Evolutionary conservation across 148 eudicot species (phyloP).

Genomic region (Polygonum aviculare): DNA sequence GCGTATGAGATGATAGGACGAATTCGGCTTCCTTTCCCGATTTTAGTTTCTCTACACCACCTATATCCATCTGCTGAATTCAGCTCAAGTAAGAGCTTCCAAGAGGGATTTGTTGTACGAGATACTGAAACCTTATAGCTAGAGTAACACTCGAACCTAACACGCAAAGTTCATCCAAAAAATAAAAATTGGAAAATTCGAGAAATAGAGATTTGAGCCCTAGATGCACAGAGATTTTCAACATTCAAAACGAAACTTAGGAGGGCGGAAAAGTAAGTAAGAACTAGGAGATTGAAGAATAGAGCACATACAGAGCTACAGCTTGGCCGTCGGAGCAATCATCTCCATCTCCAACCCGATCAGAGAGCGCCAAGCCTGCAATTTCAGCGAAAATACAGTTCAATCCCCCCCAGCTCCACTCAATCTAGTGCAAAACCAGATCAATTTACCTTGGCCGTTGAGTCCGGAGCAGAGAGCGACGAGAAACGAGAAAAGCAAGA

Average conservation of each 20-base stretch:
- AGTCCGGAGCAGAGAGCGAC: conserved; percentile 16
- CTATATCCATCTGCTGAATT: neutral
- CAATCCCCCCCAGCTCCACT: neutral
- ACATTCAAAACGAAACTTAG: neutral
- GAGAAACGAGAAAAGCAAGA: neutral
- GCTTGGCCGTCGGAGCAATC: conserved; percentile 46
- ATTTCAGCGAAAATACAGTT: neutral
- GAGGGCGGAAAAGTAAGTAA: neutral
- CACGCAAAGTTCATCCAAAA: neutral
- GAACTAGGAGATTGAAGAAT: neutral
- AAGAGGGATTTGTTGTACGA: neutral
- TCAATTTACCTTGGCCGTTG: conserved; percentile 18
- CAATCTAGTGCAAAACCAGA: neutral
- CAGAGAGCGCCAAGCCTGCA: conserved; percentile 45
- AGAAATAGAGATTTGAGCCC: too few species aligned
- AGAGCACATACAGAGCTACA: conserved; percentile 38
- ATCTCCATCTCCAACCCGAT: conserved; percentile 35
- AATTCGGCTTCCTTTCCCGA: neutral
- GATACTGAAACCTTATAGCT: neutral
- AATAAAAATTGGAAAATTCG: neutral
- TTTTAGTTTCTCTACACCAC: neutral
- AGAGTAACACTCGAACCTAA: neutral
- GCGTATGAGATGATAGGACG: neutral
- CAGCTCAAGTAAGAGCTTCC: neutral
- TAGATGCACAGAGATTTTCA: neutral